Evolutionary conservation across 164 flowering plant genomes (phyloP), one percentile per base, ranked within the genome.

Genomic region (Echeveria elegans): DNA sequence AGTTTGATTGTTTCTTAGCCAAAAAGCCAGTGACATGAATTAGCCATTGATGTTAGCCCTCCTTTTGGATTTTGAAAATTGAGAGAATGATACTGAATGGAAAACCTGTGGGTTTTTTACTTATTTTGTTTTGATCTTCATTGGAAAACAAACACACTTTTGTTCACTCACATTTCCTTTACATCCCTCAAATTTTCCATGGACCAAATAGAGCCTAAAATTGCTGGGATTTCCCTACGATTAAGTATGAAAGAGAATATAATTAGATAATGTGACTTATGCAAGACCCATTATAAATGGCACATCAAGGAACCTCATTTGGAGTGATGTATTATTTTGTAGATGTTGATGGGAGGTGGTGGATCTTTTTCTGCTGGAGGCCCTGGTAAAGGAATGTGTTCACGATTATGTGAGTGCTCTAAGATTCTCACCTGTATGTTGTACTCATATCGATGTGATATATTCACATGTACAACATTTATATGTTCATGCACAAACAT

Each of bases 321-420:
- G 9, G 8, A 7, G 9, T 12, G 18, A 5, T 70, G 28, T 24
- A 45, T 1, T 30, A 58, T n/a, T n/a, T 4, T 73, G 70, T 74
- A 95, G 97, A 82, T 89, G 89, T 92, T 89, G 16, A 86, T 92
- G 97, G 99, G 99, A 74, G 97, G 99, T 62, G 97, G 99, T 72
- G 93, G 99, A 48, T 88, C 97, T 31, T 95, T 95, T 78, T 92
- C 97, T 59, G 88, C 89, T 34, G 96, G 96, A 24, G 99, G 99
- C 62, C 97, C 99, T 70, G 99, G 97, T 65, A 95, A 91, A 77
- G 99, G 97, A 67, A 88, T 95, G 97, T 82, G 86, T 75, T 88
- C 97, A 66, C 82, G 94, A 53, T 73, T 92, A 59, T 91, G 99
- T 94, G 81, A 82, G 96, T 85, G 18, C 66, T 5, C 28, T 36